Evolutionary conservation across 1,284 basidiomycete genomes (phyloP), one percentile per base, ranked within the genome.

Genomic region (Sporisorium scitamineum): DNA sequence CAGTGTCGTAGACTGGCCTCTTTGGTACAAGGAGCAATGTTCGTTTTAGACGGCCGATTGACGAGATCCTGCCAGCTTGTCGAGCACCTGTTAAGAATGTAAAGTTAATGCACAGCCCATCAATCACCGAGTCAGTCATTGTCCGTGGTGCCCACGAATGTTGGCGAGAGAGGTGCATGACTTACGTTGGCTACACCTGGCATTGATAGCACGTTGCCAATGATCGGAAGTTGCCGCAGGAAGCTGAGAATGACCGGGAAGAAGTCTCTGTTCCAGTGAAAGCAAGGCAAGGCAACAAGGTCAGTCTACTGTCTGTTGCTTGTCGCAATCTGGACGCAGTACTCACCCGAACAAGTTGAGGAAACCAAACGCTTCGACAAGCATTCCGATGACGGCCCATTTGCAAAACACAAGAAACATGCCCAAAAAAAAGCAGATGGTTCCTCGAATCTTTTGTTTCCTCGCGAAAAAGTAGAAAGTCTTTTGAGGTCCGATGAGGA

Each of bases 391-490:
- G 85, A 97, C 93, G 0, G 96, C 94, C 91, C 94, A 94, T 86
- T 94, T 95, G 84, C 92, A 81, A 85, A 96, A 95, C 29, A 96
- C 93, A 54, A 86, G 73, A 6, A 79, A 39, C 75, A 85, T 85
- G 48, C 84, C 85, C 9, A 75, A 61, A 50, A 85, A 84, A 74
- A 86, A 85, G 75, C 84, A 85, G 29, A 84, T 57, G 9, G 79
- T 95, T n/a, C 97, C 97, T 27, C 97, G 90, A 77, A 98, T 88
- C 87, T 99, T 99, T 87, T 99, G 93, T 86, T 91, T 93, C 70
- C 97, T 90, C 27, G 95, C 93, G 87, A 99, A 99, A 88, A 99
- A 99, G 87, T 94, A 94, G 87, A 98, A 95, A 2, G 95, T 98
- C 88, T 97, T 96, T 52, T 84, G 83, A 7, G 84, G 84, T n/a